Evolutionary conservation across 352 stramenopile genomes (phyloP), one percentile per base, ranked within the genome.

Genomic region (Thalassiosira hispida): DNA sequence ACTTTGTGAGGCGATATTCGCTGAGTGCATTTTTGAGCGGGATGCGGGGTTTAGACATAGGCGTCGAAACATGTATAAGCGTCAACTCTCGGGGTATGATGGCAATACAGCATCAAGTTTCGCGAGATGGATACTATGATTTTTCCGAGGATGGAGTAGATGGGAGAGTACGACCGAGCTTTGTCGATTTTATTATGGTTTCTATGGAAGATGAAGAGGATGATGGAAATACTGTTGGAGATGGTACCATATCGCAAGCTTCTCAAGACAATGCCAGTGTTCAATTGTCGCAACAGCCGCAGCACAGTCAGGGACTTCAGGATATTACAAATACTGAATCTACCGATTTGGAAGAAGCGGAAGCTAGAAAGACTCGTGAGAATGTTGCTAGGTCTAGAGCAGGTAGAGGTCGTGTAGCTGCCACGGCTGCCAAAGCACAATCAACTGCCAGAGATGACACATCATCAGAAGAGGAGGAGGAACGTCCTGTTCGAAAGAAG

Each of bases 101-200:
- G 74, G 88, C 88, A 40, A 87, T 93, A 72, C 88, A 93, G 66
- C 88, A 93, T 81, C 84, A 91, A 72, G 49, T 91, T 22, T 65
- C 46, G 27, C 71, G 53, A 35, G 52, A 81, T 49, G 55, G 18
- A 5, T 66, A 46, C 55, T 27, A 51, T 52, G 42, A 65, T 27
- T 31, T n/a, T 63, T 47, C 22, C 27, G 33, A 27, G 38, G 51
- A 14, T 18, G 47, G 27, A 47, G 40, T 31, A 52, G 46, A 23
- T 23, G 27, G 31, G 16, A 49, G 40, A 46, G 69, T 63, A 1
- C 52, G 63, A 7, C 76, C 76, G 8, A 84, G 70, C 51, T 84
- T 84, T 70, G 70, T 84, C 9, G 76, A 84, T 71, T 84, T 84
- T 66, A 79, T 84, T 14, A 84, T 84, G 76, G 71, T 53, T 33